phyloP scores from a whole-genome alignment of 1,284 basidiomycete genomes.

The Butyriboletus appendiculatus region DNA sequence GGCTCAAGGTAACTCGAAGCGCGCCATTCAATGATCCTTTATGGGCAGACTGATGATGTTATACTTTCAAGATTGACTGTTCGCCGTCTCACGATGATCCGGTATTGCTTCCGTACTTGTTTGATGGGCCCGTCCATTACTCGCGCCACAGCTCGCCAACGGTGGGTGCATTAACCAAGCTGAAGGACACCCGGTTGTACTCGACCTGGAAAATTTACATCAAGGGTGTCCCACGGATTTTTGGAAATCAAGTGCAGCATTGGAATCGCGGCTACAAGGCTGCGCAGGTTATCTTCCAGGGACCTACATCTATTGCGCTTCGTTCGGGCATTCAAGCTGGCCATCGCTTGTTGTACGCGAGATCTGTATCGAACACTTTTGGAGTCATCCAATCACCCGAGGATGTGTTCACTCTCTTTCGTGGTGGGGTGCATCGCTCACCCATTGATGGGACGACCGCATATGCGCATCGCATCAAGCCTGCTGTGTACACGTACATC shows the following conservation, averaged over 20 bases:
- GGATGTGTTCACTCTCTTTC: conserved; percentile 54
- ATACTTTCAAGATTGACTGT: conserved; percentile 41
- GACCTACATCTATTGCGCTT: conserved; percentile 59
- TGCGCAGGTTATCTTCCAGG: conserved; percentile 69
- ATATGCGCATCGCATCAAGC: conserved; percentile 61
- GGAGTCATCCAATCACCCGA: conserved; percentile 52
- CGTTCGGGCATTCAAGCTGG: conserved; percentile 68
- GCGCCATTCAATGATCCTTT: background rate
- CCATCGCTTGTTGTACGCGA: conserved; percentile 73
- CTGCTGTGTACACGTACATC: conserved; percentile 77
- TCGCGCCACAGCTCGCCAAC: conserved; percentile 70
- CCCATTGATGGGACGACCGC: conserved; percentile 18
- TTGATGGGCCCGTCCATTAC: conserved; percentile 72
- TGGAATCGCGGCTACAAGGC: conserved; percentile 70
- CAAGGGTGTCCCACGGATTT: conserved; percentile 57
- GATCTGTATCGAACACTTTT: conserved; percentile 60
- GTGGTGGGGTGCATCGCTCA: conserved; percentile 38
- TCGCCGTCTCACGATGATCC: conserved; percentile 42
- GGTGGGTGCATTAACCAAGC: conserved; percentile 59
- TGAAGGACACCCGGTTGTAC: conserved; percentile 66
- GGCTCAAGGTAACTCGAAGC: conserved; percentile 60
- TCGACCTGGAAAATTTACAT: conserved; percentile 80
- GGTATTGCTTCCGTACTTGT: conserved; percentile 52
- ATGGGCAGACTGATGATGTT: conserved; percentile 13
- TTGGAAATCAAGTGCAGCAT: conserved; percentile 57